Evolutionary conservation across 805 yeast species (phyloP).

Genomic region (Groenewaldozyma salmanticensis): DNA sequence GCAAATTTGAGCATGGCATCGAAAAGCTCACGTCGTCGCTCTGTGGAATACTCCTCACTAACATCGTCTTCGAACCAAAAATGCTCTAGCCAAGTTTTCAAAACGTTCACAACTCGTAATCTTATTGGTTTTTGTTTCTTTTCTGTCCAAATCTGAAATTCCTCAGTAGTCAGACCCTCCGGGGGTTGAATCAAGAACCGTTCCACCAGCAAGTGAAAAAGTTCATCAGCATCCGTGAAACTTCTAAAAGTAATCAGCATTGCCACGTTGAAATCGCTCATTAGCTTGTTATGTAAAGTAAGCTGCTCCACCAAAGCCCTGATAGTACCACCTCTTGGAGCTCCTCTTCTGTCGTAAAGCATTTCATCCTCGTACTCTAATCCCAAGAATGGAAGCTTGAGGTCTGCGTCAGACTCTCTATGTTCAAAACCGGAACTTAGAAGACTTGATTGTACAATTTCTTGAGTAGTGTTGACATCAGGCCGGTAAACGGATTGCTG

Average conservation of each 20-base stretch:
- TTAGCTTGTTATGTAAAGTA: constrained; percentile 57
- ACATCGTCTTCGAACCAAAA: constrained; percentile 49
- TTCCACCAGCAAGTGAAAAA: constrained; percentile 48
- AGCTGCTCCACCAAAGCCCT: constrained; percentile 71
- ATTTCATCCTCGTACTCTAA: constrained; percentile 40
- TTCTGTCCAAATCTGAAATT: constrained; percentile 66
- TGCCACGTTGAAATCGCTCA: constrained; percentile 54
- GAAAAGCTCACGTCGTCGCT: constrained; percentile 20
- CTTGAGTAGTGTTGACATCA: too few species aligned
- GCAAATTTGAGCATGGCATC: constrained; percentile 33
- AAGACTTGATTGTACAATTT: too few species aligned
- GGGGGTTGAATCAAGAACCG: constrained; percentile 73
- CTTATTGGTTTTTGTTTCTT: constrained; percentile 62
- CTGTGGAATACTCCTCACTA: constrained; percentile 10
- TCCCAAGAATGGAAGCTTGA: constrained; percentile 40
- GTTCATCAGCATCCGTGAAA: constrained; percentile 56
- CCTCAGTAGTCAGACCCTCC: constrained; percentile 76
- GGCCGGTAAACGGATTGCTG: too few species aligned
- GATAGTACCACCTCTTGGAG: constrained; percentile 73
- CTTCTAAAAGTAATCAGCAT: constrained; percentile 69
- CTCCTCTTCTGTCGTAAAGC: constrained; percentile 58
- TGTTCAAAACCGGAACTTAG: neutral
- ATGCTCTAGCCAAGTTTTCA: constrained; percentile 56
- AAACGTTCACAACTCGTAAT: constrained; percentile 51
- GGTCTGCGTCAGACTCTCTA: neutral